These are phyloP conservation scores for Mucor saturninus DNA, from an alignment of 371 early-diverging fungal species.

Conservation along the genomic window DNA sequence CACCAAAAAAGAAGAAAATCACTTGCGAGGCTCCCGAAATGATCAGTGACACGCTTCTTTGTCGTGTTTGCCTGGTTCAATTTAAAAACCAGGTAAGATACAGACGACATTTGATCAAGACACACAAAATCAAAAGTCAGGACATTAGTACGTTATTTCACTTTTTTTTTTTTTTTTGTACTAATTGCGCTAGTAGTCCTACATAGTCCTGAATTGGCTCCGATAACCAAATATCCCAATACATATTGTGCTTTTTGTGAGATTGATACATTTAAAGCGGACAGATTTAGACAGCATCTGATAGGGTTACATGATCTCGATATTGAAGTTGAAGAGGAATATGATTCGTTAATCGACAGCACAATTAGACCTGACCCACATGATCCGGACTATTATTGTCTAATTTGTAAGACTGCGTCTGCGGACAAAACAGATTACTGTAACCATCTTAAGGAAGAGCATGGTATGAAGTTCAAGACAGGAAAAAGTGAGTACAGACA, in stretches of 20 bases:
- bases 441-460: not conserved
- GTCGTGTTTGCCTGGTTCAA: too few relatives aligned
- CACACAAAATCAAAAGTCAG: too few relatives aligned
- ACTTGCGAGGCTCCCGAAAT: too few relatives aligned
- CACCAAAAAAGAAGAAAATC: too few relatives aligned
- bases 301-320: not conserved
- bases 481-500: not conserved
- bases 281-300: not conserved
- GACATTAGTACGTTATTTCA: too few relatives aligned
- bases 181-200: not conserved
- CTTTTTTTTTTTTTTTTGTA: too few relatives aligned
- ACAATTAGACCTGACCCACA: not conserved
- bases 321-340: not conserved
- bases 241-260: not conserved
- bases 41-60: too few relatives aligned
- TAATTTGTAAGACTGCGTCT: not conserved
- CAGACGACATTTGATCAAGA: too few relatives aligned
- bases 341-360: not conserved
- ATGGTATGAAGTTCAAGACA: not conserved
- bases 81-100: too few relatives aligned
- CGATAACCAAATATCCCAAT: not conserved
- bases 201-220: not conserved
- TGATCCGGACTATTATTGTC: constrained; percentile 5
- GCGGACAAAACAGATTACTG: not conserved
- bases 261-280: not conserved